These are phyloP conservation scores for Claviceps sp. DNA, from an alignment of 2,329 filamentous ascomycete genomes.

Conservation along the genomic window DNA sequence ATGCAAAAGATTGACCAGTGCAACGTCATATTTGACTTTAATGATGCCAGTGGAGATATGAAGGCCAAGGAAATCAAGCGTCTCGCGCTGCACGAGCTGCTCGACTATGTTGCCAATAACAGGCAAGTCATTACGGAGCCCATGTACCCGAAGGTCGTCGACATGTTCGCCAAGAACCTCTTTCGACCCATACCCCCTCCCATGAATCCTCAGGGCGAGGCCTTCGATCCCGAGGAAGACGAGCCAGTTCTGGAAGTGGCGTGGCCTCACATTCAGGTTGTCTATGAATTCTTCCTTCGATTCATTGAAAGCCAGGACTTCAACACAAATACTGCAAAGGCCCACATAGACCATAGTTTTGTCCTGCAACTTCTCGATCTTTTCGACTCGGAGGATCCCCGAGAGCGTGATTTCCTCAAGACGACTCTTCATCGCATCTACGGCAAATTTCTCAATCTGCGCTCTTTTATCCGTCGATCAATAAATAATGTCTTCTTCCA, in stretches of 20 bases:
- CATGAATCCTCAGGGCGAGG: slow-evolving; percentile 94
- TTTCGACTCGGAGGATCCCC: slow-evolving; percentile 94
- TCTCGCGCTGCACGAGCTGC: slow-evolving; percentile 82
- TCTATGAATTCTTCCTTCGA: slow-evolving; percentile 97
- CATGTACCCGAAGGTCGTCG: slow-evolving; percentile 96
- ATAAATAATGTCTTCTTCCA: slow-evolving; percentile 99
- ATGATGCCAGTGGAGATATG: slow-evolving; percentile 95
- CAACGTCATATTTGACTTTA: slow-evolving; percentile 99
- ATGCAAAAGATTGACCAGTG: slow-evolving; percentile 99
- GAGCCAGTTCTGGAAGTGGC: slow-evolving; percentile 96
- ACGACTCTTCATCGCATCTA: slow-evolving; percentile 97
- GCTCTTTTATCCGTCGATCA: slow-evolving; percentile 91
- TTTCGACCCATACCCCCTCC: slow-evolving; percentile 95
- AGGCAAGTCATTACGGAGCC: slow-evolving; percentile 95
- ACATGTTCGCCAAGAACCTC: slow-evolving; percentile 98
- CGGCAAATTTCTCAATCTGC: slow-evolving; percentile 94
- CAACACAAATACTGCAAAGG: slow-evolving; percentile 98
- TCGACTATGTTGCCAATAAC: slow-evolving; percentile 98
- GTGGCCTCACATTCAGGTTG: slow-evolving; percentile 98
- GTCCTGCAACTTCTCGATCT: slow-evolving; percentile 93
- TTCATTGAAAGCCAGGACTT: slow-evolving; percentile 99
- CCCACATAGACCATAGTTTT: slow-evolving; percentile 96
- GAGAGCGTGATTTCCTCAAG: slow-evolving; percentile 94
- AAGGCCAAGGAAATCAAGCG: slow-evolving; percentile 99
- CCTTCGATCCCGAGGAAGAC: slow-evolving; percentile 96